Base-by-base conservation (phyloP, 129 eudicot species). In the Pseudognaphalium luteoalbum region DNA sequence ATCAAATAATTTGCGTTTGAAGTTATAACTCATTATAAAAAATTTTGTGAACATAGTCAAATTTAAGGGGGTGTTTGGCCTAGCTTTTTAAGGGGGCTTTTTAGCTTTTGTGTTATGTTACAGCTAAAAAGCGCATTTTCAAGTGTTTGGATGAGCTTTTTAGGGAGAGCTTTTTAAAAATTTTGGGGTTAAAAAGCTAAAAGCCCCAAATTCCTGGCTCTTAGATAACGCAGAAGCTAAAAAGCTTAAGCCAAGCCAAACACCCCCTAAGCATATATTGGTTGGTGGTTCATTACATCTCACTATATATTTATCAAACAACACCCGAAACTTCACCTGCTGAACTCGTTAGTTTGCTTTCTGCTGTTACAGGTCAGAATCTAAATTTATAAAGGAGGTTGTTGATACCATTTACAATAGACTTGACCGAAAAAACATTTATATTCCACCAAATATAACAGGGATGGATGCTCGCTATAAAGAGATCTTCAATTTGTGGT, bases 391-490 rank as follows among this genome's bases (percentile, higher is more conserved):
- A 11, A 39, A 81, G 20, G 17, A 62, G 4, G 30, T 76, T 70
- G 81, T 81, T 4, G 17, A 54, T 11, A 61, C 34, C 30, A 19
- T 63, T 12, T 52, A 54, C 29, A 37, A 76, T 25, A 69, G 56
- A 44, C 32, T 75, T 21, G 76, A 68, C 16, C 74, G 20, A 17
- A 62, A 17, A 62, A 30, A 68, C 20, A 17, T 70, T 21, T 37
- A 70, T 76, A 19, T 69, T 34, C 67, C 76, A 35, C 28, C 10
- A 5, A 50, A 76, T 28, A 42, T 63, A 17, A 51, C 22, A 32
- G 78, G 85, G 60, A 71, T 70, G n/a, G 25, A 19, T 29, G 29
- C 12, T 70, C 59, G 74, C 7, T 62, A 35, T 25, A 20, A 70
- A 19, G 71, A 35, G 44, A 39, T 66, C 22, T 17, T 66, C 44